phyloP scores from a whole-genome alignment of 1,284 basidiomycete species.

The Takashimella tepidaria region DNA sequence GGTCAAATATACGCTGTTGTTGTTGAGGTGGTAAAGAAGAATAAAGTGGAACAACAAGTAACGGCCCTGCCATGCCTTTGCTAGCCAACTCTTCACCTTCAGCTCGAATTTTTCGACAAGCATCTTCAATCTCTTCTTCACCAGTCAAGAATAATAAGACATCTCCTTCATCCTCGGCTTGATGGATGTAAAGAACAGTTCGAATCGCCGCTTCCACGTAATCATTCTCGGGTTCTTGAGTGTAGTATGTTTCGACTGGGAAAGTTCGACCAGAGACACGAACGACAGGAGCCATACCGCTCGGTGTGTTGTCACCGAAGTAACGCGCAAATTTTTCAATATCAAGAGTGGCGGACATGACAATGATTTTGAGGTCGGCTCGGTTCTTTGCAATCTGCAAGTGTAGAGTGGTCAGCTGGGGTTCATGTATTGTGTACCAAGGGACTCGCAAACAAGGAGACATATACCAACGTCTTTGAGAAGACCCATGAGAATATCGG shows the following conservation, averaged over 20 bases:
- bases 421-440: not conserved
- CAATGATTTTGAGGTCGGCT: slow-evolving; percentile 87
- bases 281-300: slow-evolving; percentile 72
- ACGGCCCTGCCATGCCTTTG: slow-evolving; percentile 72
- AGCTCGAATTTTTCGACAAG: slow-evolving; percentile 85
- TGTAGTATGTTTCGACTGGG: slow-evolving; percentile 92
- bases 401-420: too few relatives aligned
- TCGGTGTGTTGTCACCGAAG: slow-evolving; percentile 61
- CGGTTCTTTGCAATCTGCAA: slow-evolving; percentile 72
- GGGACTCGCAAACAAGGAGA: not conserved
- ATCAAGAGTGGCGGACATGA: slow-evolving; percentile 98
- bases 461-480: slow-evolving; percentile 52
- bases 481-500: slow-evolving; percentile 97
- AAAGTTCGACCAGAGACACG: slow-evolving; percentile 95
- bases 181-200: slow-evolving; percentile 95
- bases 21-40: slow-evolving; percentile 88
- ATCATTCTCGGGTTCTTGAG: slow-evolving; percentile 90
- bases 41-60: slow-evolving; percentile 87
- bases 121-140: slow-evolving; percentile 97
- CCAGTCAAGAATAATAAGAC: slow-evolving; percentile 93
- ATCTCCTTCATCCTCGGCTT: slow-evolving; percentile 90
- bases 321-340: slow-evolving; percentile 96
- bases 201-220: slow-evolving; percentile 97
- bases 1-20: slow-evolving; percentile 92
- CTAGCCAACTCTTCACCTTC: slow-evolving; percentile 76